Conservation (phyloP, 2,329 filamentous ascomycete genomes). For the Parastagonospora avenae region DNA sequence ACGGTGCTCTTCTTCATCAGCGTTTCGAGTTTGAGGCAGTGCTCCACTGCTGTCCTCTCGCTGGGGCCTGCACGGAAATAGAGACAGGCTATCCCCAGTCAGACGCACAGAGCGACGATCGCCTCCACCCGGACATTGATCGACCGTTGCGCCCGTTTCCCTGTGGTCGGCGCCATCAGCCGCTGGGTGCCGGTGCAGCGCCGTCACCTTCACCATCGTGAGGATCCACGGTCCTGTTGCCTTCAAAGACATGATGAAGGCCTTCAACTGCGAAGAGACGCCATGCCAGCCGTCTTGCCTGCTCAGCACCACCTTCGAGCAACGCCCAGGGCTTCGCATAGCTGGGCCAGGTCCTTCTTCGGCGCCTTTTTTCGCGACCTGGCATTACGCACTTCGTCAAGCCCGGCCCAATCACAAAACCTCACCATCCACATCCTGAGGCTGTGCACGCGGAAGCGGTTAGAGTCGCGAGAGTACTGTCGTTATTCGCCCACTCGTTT, state of each 20-base stretch:
- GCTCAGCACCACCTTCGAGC: no score
- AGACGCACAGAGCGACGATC: constrained; percentile 6
- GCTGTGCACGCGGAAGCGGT: constrained; percentile 17
- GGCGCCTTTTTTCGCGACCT: not conserved
- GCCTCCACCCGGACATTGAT: not conserved
- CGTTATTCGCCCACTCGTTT: constrained; percentile 4
- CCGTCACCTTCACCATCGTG: no score
- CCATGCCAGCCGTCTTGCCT: no score
- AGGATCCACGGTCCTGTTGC: no score
- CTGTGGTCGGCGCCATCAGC: not conserved
- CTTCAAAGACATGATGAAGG: no score
- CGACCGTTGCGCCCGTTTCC: constrained; percentile 1
- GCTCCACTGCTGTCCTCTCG: constrained; percentile 5
- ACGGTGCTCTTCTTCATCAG: not conserved
- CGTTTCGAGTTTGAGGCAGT: constrained; percentile 24
- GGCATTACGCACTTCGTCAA: constrained; percentile 25
- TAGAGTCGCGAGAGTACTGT: constrained; percentile 7
- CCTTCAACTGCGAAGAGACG: no score
- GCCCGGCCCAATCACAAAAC: constrained; percentile 14
- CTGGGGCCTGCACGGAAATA: constrained; percentile 17
- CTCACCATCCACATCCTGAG: constrained; percentile 15
- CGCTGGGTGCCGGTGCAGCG: no score
- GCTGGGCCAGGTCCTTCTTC: not conserved
- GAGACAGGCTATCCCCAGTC: constrained; percentile 17
- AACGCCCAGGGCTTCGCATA: no score